phyloP scores from a whole-genome alignment of 331 rosid species.

The Malus hybrid region DNA sequence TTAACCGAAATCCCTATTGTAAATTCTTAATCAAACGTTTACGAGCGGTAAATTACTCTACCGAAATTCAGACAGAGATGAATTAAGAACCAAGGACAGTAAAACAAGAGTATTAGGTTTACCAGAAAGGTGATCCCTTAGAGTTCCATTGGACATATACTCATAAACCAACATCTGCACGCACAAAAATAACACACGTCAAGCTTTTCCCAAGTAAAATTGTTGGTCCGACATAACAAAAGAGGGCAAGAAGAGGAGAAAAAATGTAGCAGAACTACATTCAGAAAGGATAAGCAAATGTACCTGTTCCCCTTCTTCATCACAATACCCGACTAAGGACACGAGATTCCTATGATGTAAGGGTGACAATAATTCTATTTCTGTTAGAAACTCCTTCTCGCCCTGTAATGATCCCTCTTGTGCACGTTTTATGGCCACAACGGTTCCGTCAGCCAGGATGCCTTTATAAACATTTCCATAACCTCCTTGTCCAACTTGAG shows the following conservation, averaged over 20 bases:
- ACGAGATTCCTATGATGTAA: conserved; percentile 92
- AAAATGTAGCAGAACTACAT: not conserved
- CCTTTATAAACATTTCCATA: conserved; percentile 92
- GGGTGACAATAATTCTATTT: conserved; percentile 78
- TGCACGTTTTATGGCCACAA: conserved; percentile 92
- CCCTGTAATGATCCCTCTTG: conserved; percentile 86
- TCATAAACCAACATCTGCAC: conserved; percentile 95
- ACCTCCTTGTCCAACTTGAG: conserved; percentile 83
- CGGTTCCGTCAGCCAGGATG: conserved; percentile 50
- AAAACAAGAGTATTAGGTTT: conserved; percentile 14
- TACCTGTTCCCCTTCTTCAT: conserved; percentile 91
- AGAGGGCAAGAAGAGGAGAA: not conserved
- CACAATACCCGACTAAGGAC: conserved; percentile 80
- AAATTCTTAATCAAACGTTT: not conserved
- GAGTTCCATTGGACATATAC: conserved; percentile 81
- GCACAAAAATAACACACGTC: conserved; percentile 12
- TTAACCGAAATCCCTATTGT: not conserved
- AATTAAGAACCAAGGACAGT: conserved; percentile 2
- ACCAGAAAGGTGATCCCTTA: conserved; percentile 93
- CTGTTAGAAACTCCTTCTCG: conserved; percentile 87
- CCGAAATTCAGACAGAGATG: not conserved
- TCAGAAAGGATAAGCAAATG: not conserved
- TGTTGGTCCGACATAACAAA: not conserved
- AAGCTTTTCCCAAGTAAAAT: conserved; percentile 7
- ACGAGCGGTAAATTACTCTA: not conserved